Evolutionary conservation across 2,329 filamentous ascomycete genomes (phyloP), one percentile per base, ranked within the genome.

Genomic region (Pseudohalonectria lignicola): DNA sequence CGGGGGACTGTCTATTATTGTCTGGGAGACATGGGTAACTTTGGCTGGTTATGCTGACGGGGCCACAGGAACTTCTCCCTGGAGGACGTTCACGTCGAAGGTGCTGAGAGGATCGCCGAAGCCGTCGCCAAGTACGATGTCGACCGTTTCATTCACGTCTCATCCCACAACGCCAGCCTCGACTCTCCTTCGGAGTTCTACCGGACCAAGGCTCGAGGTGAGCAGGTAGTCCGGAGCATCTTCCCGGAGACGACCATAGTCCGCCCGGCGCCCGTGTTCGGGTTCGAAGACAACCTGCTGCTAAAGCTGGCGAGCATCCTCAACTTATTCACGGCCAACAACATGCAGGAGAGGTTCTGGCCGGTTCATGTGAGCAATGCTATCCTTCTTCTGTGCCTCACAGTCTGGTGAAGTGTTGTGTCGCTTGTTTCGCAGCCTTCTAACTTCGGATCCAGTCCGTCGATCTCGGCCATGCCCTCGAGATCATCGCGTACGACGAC

Each of bases 161-260:
- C 92, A 9, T 94, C 88, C 23, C 88, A 93, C 72, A 96, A 90
- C 55, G 90, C 86, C 41, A 69, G 82, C 59, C 71, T 76, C 31
- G 71, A 84, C 49, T 96, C 90, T 15, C 62, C 79, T 3, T 90
- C 86, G 10, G 85, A 92, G 54, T 98, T 90, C 73, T 95, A 83
- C 63, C 71, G 82, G 43, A 94, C 87, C 49, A 98, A 98, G 76
- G 88, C 71, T 43, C 75, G 71, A 54, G 84, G 84, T 49, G 92
- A 98, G 66, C 69, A 82, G 56, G 75, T 93, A 35, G 92, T 80
- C 33, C 81, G 90, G 45, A 77, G 74, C 51, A 88, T 96, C 56
- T 98, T 87, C 68, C 92, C 92, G 19, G 92, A 98, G 65, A 94
- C 92, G 15, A 98, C 92, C 33, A 87, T 98, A 50, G 92, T 98